Evolutionary conservation across 768 basidiomycete genomes (phyloP).

Genomic region (Boletellus ananas): DNA sequence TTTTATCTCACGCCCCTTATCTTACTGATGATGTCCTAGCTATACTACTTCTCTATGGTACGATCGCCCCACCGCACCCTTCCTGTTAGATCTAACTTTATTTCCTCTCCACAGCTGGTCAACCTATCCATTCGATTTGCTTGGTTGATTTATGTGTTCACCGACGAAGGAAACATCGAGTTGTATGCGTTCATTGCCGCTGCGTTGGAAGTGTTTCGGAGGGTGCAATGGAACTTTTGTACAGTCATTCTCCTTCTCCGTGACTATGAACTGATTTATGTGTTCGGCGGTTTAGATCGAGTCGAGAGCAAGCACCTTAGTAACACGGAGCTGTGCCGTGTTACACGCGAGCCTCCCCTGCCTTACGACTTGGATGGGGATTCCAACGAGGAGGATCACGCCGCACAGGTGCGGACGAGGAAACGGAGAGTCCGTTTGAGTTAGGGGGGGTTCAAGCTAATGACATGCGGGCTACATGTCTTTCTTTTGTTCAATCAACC

Average conservation of each 20-base stretch:
- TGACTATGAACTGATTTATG: background rate
- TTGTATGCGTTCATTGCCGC: slow-evolving; percentile 65
- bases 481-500: background rate
- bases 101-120: slow-evolving; percentile 45
- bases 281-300: slow-evolving; percentile 46
- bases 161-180: slow-evolving; percentile 41
- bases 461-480: background rate
- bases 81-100: background rate
- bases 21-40: slow-evolving; percentile 32
- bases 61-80: slow-evolving; percentile 8
- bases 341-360: slow-evolving; percentile 79
- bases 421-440: slow-evolving; percentile 21
- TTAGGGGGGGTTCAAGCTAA: background rate
- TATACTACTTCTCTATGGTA: slow-evolving; percentile 80
- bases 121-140: slow-evolving; percentile 76
- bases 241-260: slow-evolving; percentile 24
- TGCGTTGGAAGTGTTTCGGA: slow-evolving; percentile 70
- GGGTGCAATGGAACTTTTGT: slow-evolving; percentile 95
- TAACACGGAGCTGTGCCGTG: slow-evolving; percentile 89
- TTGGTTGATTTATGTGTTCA: slow-evolving; percentile 78
- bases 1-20: background rate
- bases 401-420: slow-evolving; percentile 4
- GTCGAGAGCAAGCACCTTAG: slow-evolving; percentile 90
- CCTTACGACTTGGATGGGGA: slow-evolving; percentile 61
- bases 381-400: slow-evolving; percentile 38